Conservation (phyloP, 2,329 filamentous ascomycete genomes). For the Emmonsia crescens region DNA sequence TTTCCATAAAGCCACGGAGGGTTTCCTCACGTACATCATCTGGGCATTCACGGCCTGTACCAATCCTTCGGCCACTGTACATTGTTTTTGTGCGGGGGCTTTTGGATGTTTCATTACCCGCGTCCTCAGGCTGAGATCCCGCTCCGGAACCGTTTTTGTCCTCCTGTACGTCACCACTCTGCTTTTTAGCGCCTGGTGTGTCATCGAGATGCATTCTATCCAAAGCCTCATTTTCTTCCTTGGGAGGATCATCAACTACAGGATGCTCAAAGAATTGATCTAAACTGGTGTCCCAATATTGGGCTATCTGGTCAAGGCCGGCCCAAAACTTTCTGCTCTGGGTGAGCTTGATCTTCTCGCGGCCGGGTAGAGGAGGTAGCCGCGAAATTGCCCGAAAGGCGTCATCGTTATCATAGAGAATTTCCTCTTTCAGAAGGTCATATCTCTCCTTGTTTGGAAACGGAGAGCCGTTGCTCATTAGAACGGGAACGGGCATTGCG, state of each 20-base stretch:
- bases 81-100: slow-evolving; percentile 14
- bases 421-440: slow-evolving; percentile 39
- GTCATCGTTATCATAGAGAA: slow-evolving; percentile 45
- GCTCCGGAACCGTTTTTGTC: neutral
- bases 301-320: slow-evolving; percentile 47
- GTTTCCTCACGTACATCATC: slow-evolving; percentile 46
- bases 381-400: slow-evolving; percentile 47
- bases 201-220: slow-evolving; percentile 14
- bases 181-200: slow-evolving; percentile 12
- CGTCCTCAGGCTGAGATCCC: slow-evolving; percentile 1
- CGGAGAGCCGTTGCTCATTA: slow-evolving; percentile 40
- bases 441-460: slow-evolving; percentile 41
- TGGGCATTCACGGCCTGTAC: slow-evolving; percentile 48
- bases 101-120: neutral
- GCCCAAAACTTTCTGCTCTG: slow-evolving; percentile 52
- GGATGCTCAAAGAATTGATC: slow-evolving; percentile 44
- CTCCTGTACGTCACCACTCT: neutral
- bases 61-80: slow-evolving; percentile 51
- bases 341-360: slow-evolving; percentile 40
- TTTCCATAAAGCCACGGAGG: slow-evolving; percentile 47
- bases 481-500: slow-evolving; percentile 16
- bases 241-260: slow-evolving; percentile 15
- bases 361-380: slow-evolving; percentile 34
- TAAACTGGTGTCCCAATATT: slow-evolving; percentile 51
- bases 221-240: neutral